Conservation (phyloP, 805 yeast genomes). For the Suhomyces emberorum region DNA sequence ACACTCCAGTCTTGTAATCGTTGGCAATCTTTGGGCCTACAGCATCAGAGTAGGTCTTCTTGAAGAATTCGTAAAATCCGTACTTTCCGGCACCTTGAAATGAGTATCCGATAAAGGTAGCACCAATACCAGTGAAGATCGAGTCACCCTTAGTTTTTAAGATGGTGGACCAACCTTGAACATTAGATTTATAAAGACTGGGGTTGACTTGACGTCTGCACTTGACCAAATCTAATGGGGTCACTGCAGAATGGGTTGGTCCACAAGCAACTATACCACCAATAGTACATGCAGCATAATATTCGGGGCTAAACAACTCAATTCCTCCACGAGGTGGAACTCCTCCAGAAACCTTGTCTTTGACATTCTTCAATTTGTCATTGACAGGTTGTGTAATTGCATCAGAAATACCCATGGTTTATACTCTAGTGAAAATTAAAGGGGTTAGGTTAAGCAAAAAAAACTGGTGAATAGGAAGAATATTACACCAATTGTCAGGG, state of each 20-base stretch:
- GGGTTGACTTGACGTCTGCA: constrained; percentile 89
- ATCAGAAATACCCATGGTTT: constrained; percentile 23
- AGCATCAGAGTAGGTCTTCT: constrained; percentile 66
- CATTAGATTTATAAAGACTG: constrained; percentile 64
- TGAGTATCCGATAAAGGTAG: constrained; percentile 90
- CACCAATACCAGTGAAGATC: constrained; percentile 84
- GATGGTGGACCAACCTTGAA: constrained; percentile 80
- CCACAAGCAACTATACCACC: constrained; percentile 92
- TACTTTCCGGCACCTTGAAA: constrained; percentile 97
- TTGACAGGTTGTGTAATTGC: constrained; percentile 28
- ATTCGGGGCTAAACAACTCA: constrained; percentile 56
- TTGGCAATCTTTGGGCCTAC: constrained; percentile 62
- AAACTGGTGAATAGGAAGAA: too few relatives aligned
- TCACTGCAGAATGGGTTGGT: constrained; percentile 90
- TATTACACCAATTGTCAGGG: too few relatives aligned
- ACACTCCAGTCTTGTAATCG: constrained; percentile 69
- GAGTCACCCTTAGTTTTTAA: constrained; percentile 75
- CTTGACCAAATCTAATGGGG: constrained; percentile 91
- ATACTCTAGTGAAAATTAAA: too few relatives aligned
- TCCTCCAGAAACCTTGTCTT: constrained; percentile 8
- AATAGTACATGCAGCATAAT: constrained; percentile 67
- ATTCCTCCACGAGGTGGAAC: constrained; percentile 28
- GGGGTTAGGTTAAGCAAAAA: too few relatives aligned
- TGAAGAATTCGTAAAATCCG: constrained; percentile 91
- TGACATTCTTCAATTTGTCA: constrained; percentile 22